These are phyloP conservation scores for Pseudocercospora cruenta DNA, from an alignment of 2,329 filamentous ascomycete species.

Conservation along the genomic window DNA sequence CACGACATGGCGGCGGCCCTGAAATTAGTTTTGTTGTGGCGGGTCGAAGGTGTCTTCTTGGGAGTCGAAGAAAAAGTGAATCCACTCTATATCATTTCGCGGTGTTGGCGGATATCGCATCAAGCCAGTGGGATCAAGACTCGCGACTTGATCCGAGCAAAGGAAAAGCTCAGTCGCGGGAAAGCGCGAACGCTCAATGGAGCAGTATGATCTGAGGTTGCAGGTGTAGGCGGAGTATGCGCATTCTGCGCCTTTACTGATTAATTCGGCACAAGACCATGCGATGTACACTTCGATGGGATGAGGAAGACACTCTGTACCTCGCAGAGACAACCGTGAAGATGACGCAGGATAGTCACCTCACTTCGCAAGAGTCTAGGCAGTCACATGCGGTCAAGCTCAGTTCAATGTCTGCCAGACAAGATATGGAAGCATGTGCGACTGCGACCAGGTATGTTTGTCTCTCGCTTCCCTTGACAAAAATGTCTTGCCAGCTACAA, in stretches of 20 bases:
- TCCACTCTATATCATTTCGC: no score
- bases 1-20: background rate
- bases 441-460: conserved; percentile 3
- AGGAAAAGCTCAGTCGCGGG: no score
- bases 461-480: background rate
- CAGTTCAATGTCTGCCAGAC: background rate
- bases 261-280: background rate
- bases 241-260: background rate
- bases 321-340: background rate
- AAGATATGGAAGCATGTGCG: background rate
- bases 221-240: background rate
- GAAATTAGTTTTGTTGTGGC: no score
- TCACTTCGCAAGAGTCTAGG: background rate
- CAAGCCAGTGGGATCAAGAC: no score
- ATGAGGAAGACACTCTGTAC: background rate
- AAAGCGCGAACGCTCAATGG: background rate
- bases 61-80: no score
- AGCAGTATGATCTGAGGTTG: background rate
- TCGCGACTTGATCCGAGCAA: no score
- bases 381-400: background rate
- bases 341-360: background rate
- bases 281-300: no score
- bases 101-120: no score
- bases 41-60: no score
- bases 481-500: background rate